A percentile compares a stretch with the other conserved stretches of the same genome.
These are phyloP conservation scores for Melampsora americana DNA, from an alignment of 1,284 basidiomycete genomes.

Conservation along the genomic window DNA sequence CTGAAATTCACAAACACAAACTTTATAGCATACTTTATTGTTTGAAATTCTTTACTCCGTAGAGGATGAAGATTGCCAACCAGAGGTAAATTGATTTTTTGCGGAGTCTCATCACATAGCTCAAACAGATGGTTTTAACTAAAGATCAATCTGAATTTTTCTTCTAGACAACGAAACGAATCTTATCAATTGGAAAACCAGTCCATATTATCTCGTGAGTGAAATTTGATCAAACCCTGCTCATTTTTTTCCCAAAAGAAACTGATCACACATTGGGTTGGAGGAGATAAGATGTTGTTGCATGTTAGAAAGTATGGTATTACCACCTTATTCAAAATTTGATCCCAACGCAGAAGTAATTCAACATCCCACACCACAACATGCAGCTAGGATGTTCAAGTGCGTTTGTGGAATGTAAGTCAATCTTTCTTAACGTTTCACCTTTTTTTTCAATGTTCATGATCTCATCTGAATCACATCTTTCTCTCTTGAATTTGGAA, in stretches of 20 bases:
- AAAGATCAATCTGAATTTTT: background rate
- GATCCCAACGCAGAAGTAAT: constrained; percentile 20
- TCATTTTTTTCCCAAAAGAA: background rate
- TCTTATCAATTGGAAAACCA: constrained; percentile 23
- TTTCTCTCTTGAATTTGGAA: no score
- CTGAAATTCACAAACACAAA: background rate
- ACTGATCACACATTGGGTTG: background rate
- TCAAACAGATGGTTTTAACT: background rate
- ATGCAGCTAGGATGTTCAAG: constrained; percentile 37
- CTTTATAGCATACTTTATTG: constrained; percentile 26
- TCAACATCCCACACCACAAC: constrained; percentile 24
- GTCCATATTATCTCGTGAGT: constrained; percentile 40
- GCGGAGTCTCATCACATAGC: background rate
- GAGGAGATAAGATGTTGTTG: constrained; percentile 25
- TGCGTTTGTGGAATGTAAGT: constrained; percentile 39
- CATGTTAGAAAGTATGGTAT: constrained; percentile 35
- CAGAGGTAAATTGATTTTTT: background rate
- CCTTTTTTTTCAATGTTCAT: background rate
- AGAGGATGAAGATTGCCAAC: constrained; percentile 14
- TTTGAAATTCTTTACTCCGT: constrained; percentile 32
- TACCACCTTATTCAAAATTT: constrained; percentile 31
- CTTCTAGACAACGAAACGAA: background rate
- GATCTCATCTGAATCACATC: background rate
- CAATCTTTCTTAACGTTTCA: background rate
- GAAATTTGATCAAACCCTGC: background rate